These are phyloP conservation scores for Penicillium coprophilum DNA, from an alignment of 495 filamentous ascomycete genomes.

Conservation along the genomic window DNA sequence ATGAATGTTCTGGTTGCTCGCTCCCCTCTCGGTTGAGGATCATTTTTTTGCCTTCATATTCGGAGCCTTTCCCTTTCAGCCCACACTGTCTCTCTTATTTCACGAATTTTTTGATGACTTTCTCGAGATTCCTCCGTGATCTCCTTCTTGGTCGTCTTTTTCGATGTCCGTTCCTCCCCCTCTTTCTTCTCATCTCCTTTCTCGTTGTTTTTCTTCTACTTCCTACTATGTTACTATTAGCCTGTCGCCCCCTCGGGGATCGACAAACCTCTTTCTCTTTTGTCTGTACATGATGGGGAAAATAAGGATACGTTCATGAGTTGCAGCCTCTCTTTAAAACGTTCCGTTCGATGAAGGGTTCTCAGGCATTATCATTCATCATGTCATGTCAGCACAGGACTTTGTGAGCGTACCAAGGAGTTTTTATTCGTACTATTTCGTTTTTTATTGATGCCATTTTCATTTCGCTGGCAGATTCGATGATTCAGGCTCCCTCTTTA, in stretches of 20 bases:
- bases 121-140: background rate
- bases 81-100: slow-evolving; percentile 25
- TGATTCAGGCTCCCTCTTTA: background rate
- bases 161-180: slow-evolving; percentile 7
- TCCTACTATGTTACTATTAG: slow-evolving; percentile 15
- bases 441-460: slow-evolving; percentile 12
- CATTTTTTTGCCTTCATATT: slow-evolving; percentile 20
- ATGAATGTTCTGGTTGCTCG: slow-evolving; percentile 27
- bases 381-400: slow-evolving; percentile 17
- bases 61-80: slow-evolving; percentile 22
- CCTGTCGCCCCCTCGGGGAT: slow-evolving; percentile 6
- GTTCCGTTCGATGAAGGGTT: slow-evolving; percentile 4
- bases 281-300: slow-evolving; percentile 36
- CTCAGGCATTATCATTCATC: slow-evolving; percentile 13
- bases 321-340: slow-evolving; percentile 8
- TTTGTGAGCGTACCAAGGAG: slow-evolving; percentile 18
- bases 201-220: slow-evolving; percentile 16
- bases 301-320: slow-evolving; percentile 24
- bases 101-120: slow-evolving; percentile 13
- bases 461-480: background rate
- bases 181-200: slow-evolving; percentile 13
- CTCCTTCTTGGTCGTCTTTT: background rate
- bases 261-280: slow-evolving; percentile 14
- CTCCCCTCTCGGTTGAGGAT: slow-evolving; percentile 25
- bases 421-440: slow-evolving; percentile 14